Evolutionary conservation across 805 yeast species (phyloP).

Genomic region (Blastobotrys parvus): DNA sequence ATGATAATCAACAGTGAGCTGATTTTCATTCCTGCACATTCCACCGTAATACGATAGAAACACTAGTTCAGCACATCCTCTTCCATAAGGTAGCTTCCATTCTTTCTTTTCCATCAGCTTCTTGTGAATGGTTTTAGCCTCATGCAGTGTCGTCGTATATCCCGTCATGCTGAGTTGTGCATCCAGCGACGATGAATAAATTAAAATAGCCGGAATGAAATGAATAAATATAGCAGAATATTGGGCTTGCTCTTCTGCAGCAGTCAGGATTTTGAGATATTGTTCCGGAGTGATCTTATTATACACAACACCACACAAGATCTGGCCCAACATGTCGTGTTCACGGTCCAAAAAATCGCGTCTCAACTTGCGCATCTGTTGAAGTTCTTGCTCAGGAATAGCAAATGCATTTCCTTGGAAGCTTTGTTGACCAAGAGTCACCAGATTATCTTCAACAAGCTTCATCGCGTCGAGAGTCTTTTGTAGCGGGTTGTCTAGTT

Average conservation of each 20-base stretch:
- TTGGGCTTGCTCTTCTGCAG: slow-evolving; percentile 40
- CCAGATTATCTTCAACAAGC: slow-evolving; percentile 48
- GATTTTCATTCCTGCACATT: slow-evolving; percentile 6
- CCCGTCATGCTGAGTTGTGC: slow-evolving; percentile 7
- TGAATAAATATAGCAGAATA: slow-evolving; percentile 61
- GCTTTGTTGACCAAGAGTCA: slow-evolving; percentile 41
- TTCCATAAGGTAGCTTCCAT: slow-evolving; percentile 24
- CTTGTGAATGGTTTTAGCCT: slow-evolving; percentile 10
- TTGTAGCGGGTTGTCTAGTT: slow-evolving; percentile 26
- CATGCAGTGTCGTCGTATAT: slow-evolving; percentile 5
- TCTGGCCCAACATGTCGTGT: slow-evolving; percentile 65
- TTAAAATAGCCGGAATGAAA: slow-evolving; percentile 24
- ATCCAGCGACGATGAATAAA: slow-evolving; percentile 12
- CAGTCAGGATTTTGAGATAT: slow-evolving; percentile 36
- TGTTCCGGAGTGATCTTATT: slow-evolving; percentile 31
- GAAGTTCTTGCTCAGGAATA: slow-evolving; percentile 51
- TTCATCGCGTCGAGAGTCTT: slow-evolving; percentile 48
- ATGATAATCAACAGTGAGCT: slow-evolving; percentile 13
- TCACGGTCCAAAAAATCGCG: slow-evolving; percentile 54
- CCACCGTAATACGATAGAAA: slow-evolving; percentile 15
- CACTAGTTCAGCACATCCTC: slow-evolving; percentile 21
- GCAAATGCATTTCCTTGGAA: too few relatives aligned
- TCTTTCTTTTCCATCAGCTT: slow-evolving; percentile 1
- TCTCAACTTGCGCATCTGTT: slow-evolving; percentile 39
- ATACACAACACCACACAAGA: slow-evolving; percentile 45